Conservation (phyloP, 169 alveolate species). For the Cryptosporidium baileyi region DNA sequence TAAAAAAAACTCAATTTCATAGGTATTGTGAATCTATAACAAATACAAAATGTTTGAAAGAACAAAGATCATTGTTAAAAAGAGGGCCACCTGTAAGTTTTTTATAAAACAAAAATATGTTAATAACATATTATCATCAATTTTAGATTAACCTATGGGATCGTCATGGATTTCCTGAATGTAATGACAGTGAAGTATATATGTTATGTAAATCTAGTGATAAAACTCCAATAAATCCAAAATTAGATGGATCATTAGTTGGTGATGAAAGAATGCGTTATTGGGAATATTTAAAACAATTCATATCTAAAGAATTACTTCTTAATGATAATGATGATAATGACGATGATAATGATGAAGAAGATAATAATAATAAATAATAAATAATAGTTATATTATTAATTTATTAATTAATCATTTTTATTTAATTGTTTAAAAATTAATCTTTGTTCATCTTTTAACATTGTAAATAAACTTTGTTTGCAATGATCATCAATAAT, state of each 20-base stretch:
- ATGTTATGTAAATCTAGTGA: conserved; percentile 75
- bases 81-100: conserved; percentile 80
- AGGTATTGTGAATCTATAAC: conserved; percentile 77
- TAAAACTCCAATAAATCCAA: conserved; percentile 73
- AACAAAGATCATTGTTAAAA: conserved; percentile 75
- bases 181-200: conserved; percentile 76
- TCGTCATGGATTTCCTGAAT: conserved; percentile 79
- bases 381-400: background rate
- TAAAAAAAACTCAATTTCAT: conserved; percentile 77
- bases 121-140: background rate
- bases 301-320: conserved; percentile 68
- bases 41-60: conserved; percentile 78
- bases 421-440: conserved; percentile 33
- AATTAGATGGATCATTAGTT: conserved; percentile 78
- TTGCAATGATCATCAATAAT: conserved; percentile 56
- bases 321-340: background rate
- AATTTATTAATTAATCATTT: background rate
- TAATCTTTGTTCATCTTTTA: conserved; percentile 44
- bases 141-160: conserved; percentile 76
- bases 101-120: background rate
- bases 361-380: background rate
- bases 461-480: conserved; percentile 22
- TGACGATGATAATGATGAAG: background rate
- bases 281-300: conserved; percentile 75
- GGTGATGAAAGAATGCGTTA: conserved; percentile 76